Percentiles rank a stretch among this genome's conserved stretches.
Conservation (phyloP, 208 protist genomes). For the Trypanosoma rangeli region DNA sequence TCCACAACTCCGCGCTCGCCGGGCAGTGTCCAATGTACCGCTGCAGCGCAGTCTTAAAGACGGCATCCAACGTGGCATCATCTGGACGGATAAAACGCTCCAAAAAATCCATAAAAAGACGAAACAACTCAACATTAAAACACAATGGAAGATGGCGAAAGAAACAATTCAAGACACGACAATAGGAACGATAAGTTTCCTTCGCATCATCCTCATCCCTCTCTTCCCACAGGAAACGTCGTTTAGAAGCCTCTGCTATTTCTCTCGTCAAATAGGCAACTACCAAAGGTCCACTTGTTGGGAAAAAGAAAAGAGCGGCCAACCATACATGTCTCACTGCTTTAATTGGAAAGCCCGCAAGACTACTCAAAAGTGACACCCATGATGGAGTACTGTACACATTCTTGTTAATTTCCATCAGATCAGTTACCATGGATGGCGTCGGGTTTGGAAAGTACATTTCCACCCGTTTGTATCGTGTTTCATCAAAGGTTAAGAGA, state of each 20-base stretch:
- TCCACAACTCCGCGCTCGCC: slow-evolving; percentile 73
- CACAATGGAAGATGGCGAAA: slow-evolving; percentile 75
- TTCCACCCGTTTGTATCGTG: slow-evolving; percentile 24
- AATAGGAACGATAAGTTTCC: slow-evolving; percentile 52
- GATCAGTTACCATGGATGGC: slow-evolving; percentile 33
- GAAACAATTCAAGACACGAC: slow-evolving; percentile 77
- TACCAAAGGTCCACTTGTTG: slow-evolving; percentile 57
- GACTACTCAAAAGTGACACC: slow-evolving; percentile 54
- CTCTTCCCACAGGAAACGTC: slow-evolving; percentile 46
- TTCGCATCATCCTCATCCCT: slow-evolving; percentile 60
- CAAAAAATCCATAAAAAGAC: slow-evolving; percentile 69
- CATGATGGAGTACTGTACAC: slow-evolving; percentile 64
- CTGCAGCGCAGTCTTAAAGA: slow-evolving; percentile 63
- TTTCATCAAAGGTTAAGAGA: slow-evolving; percentile 31
- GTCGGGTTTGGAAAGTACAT: slow-evolving; percentile 69
- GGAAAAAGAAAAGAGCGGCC: slow-evolving; percentile 71
- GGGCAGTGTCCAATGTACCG: slow-evolving; percentile 73
- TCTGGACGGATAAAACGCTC: slow-evolving; percentile 65
- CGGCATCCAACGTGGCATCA: slow-evolving; percentile 39
- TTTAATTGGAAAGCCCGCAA: slow-evolving; percentile 68
- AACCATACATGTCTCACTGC: slow-evolving; percentile 68
- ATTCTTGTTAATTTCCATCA: slow-evolving; percentile 55
- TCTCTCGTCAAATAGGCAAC: slow-evolving; percentile 58
- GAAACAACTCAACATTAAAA: slow-evolving; percentile 75
- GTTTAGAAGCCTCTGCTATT: slow-evolving; percentile 43